Conservation (phyloP, 192 early-diverging fungal genomes). For the Physocladia obscura region DNA sequence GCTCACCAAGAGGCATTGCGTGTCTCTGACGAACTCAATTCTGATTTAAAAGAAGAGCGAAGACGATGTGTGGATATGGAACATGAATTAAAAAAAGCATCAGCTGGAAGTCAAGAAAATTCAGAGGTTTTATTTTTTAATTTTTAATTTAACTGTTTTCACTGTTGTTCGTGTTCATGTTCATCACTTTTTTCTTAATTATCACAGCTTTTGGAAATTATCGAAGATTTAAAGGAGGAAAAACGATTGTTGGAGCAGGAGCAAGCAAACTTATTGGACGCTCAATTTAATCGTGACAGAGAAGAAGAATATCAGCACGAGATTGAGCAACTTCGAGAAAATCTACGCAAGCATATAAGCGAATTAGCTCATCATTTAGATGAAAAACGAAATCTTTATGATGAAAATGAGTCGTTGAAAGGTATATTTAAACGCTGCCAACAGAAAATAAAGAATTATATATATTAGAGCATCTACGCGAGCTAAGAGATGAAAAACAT, state of each 20-base stretch:
- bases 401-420: conserved; percentile 18
- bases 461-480: conserved; percentile 2
- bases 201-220: conserved; percentile 43
- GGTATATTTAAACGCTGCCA: conserved; percentile 12
- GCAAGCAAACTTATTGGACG: conserved; percentile 36
- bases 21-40: conserved; percentile 36
- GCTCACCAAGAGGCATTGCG: conserved; percentile 41
- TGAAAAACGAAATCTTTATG: conserved; percentile 34
- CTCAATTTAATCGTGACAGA: conserved; percentile 39
- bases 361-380: conserved; percentile 30
- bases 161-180: conserved; percentile 3
- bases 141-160: not conserved
- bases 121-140: conserved; percentile 27
- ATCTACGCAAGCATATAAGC: conserved; percentile 32
- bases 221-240: conserved; percentile 50
- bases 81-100: conserved; percentile 22
- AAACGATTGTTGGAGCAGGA: conserved; percentile 51
- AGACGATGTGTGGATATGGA: conserved; percentile 38
- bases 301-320: conserved; percentile 47
- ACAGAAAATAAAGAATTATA: not conserved
- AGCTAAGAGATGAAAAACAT: conserved; percentile 26
- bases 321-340: conserved; percentile 33
- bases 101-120: conserved; percentile 13
- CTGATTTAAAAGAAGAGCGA: conserved; percentile 54
- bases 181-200: not conserved